Evolutionary conservation across 352 stramenopile genomes (phyloP).

Genomic region (Phytophthora podocarpi): DNA sequence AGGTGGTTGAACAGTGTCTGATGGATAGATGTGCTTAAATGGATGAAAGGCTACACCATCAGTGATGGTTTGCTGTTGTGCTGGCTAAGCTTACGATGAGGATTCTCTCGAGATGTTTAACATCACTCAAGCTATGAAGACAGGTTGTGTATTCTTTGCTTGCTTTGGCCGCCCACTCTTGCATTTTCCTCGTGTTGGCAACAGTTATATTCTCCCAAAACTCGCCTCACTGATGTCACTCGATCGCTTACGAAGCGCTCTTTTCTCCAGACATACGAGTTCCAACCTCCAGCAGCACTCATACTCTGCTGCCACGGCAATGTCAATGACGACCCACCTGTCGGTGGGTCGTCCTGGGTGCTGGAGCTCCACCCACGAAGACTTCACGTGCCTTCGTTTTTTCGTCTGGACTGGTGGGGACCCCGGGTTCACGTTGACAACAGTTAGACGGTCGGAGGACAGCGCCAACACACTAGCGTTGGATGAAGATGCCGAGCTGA

Average conservation of each 20-base stretch:
- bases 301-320: background rate
- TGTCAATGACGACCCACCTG: background rate
- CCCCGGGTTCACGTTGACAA: slow-evolving; percentile 39
- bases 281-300: background rate
- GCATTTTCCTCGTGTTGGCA: slow-evolving; percentile 6
- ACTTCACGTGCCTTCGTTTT: slow-evolving; percentile 54
- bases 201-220: background rate
- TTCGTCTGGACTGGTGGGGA: slow-evolving; percentile 45
- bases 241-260: slow-evolving; percentile 14
- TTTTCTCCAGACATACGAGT: slow-evolving; percentile 19
- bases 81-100: too few relatives aligned
- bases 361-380: slow-evolving; percentile 38
- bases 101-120: background rate
- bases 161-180: slow-evolving; percentile 6
- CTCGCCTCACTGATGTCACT: slow-evolving; percentile 18
- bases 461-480: slow-evolving; percentile 6
- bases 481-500: slow-evolving; percentile 36
- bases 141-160: too few relatives aligned
- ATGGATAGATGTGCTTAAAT: too few relatives aligned
- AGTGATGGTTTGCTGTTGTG: too few relatives aligned
- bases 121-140: slow-evolving; percentile 7
- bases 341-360: background rate
- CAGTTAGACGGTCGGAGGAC: slow-evolving; percentile 4
- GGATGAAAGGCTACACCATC: too few relatives aligned
- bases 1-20: too few relatives aligned